A percentile compares a stretch with the other conserved stretches of the same genome.
phyloP scores from a whole-genome alignment of 495 filamentous ascomycete genomes.

The Astrothelium macrocarpum region DNA sequence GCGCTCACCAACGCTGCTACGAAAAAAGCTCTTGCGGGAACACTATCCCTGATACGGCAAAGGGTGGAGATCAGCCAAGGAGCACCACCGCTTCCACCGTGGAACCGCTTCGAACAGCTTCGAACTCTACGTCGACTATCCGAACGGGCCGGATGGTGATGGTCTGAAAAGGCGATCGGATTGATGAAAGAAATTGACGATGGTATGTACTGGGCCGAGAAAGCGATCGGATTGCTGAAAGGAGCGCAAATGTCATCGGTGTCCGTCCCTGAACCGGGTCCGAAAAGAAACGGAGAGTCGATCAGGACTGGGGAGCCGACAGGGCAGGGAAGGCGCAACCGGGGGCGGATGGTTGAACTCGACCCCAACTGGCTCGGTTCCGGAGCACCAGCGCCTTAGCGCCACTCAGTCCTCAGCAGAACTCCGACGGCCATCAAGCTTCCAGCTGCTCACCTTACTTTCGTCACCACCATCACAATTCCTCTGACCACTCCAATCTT shows the following conservation, averaged over 20 bases:
- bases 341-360: neutral
- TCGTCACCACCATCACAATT: neutral
- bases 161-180: no score
- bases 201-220: no score
- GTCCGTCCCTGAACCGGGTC: slow-evolving; percentile 2
- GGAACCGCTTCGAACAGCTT: neutral
- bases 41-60: neutral
- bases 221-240: no score
- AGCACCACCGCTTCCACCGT: neutral
- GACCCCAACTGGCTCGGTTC: neutral
- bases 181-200: neutral
- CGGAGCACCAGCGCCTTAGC: neutral
- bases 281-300: neutral
- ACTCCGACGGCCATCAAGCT: slow-evolving; percentile 1
- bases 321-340: neutral
- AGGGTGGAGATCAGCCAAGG: neutral
- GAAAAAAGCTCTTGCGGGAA: neutral
- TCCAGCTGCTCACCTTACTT: neutral
- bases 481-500: neutral
- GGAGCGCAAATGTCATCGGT: neutral
- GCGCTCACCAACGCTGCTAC: neutral
- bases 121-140: neutral
- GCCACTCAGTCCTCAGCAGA: neutral
- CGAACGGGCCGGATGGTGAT: neutral
- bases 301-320: neutral